Percentiles rank a stretch among this genome's conserved stretches.
These are phyloP conservation scores for Rhizopus stolonifer DNA, from an alignment of 371 early-diverging fungal species.

Conservation along the genomic window DNA sequence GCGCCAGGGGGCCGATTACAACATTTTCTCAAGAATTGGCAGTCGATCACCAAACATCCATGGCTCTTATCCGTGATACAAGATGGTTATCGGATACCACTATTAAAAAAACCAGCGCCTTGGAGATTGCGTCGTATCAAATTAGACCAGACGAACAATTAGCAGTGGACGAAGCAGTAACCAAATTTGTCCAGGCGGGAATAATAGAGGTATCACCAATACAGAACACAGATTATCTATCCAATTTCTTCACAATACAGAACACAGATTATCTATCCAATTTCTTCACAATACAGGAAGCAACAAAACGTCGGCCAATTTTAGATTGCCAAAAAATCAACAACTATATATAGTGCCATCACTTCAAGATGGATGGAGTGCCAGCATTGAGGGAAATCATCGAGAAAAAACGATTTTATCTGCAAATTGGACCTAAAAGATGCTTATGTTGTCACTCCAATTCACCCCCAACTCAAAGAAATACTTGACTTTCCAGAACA, in stretches of 20 bases:
- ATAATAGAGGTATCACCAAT: too few relatives aligned
- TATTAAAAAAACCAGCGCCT: background rate
- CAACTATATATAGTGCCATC: constrained; percentile 3
- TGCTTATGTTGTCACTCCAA: constrained; percentile 3
- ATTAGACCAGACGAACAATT: background rate
- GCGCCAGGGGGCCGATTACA: constrained; percentile 9
- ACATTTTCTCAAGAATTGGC: background rate
- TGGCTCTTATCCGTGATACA: constrained; percentile 9
- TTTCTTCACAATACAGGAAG: too few relatives aligned
- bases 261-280: too few relatives aligned
- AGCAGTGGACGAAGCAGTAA: too few relatives aligned
- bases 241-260: too few relatives aligned
- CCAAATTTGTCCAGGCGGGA: too few relatives aligned
- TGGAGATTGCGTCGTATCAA: background rate
- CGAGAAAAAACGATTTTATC: constrained; percentile 6
- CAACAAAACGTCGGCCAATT: too few relatives aligned
- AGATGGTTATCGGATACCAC: constrained; percentile 6
- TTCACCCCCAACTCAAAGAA: constrained; percentile 1
- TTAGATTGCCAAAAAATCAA: too few relatives aligned
- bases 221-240: too few relatives aligned
- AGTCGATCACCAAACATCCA: constrained; percentile 4
- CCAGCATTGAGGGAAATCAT: constrained; percentile 10
- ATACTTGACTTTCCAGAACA: constrained; percentile 1
- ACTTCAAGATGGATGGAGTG: constrained; percentile 18
- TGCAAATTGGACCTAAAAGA: too few relatives aligned